These are phyloP conservation scores for Entelexis paramagnoliae DNA, from an alignment of 1,139 yeast species.

Conservation along the genomic window DNA sequence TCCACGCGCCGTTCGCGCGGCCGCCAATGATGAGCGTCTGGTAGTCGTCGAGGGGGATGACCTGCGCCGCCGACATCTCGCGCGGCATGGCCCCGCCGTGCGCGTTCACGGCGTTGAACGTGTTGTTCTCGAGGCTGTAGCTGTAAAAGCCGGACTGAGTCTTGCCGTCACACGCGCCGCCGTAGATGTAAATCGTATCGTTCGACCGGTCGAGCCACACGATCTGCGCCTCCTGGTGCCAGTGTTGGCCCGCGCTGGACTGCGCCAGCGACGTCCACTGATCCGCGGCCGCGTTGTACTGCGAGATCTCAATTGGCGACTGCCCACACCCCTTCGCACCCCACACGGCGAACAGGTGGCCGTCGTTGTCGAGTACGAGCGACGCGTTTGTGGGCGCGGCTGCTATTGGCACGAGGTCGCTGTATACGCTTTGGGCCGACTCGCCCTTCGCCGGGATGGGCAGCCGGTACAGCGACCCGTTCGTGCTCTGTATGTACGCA, in stretches of 20 bases:
- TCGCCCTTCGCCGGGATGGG: constrained; percentile 6
- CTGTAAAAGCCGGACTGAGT: constrained; percentile 36
- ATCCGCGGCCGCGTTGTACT: constrained; percentile 13
- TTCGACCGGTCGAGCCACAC: constrained; percentile 21
- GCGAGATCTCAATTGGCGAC: constrained; percentile 21
- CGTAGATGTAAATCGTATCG: constrained; percentile 22
- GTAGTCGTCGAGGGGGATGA: constrained; percentile 24
- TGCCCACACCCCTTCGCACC: constrained; percentile 18
- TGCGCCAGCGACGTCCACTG: constrained; percentile 20
- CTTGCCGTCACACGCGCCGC: constrained; percentile 22
- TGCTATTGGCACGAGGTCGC: constrained; percentile 11
- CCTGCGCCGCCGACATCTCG: constrained; percentile 40
- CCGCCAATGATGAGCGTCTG: constrained; percentile 45
- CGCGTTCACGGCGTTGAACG: constrained; percentile 30
- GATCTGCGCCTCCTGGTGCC: constrained; percentile 19
- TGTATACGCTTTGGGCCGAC: constrained; percentile 3
- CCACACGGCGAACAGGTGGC: constrained; percentile 22
- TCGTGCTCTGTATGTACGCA: constrained; percentile 19
- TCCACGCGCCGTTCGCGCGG: constrained; percentile 45
- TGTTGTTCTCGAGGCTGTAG: constrained; percentile 30
- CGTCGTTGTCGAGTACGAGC: constrained; percentile 20
- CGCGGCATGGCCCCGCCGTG: constrained; percentile 36
- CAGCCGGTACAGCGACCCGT: constrained; percentile 20
- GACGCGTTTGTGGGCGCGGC: constrained; percentile 20
- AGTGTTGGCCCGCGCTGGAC: constrained; percentile 12